Percentiles rank a stretch among this genome's conserved stretches.
Evolutionary conservation across 2,329 filamentous ascomycete species (phyloP).

Genomic region (Harringtonia lauricola): DNA sequence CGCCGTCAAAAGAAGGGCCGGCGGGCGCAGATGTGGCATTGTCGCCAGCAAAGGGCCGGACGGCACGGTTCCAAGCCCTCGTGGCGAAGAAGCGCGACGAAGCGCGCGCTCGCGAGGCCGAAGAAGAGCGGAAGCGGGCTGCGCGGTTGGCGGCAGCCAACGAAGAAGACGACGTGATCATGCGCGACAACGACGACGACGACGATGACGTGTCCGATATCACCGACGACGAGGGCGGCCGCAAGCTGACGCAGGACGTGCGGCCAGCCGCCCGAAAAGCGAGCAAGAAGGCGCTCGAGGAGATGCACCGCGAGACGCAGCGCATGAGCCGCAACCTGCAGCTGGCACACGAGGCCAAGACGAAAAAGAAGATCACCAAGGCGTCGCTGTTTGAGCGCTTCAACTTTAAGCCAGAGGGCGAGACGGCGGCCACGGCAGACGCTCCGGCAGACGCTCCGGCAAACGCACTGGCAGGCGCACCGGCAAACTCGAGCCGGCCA

Average conservation of each 20-base stretch:
- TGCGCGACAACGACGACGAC: slow-evolving; percentile 32
- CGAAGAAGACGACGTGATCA: slow-evolving; percentile 25
- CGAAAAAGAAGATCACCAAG: slow-evolving; percentile 83
- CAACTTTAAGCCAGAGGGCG: slow-evolving; percentile 49
- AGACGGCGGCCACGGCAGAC: slow-evolving; percentile 8
- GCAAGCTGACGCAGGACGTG: slow-evolving; percentile 51
- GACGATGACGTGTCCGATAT: slow-evolving; percentile 41
- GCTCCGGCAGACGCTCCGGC: slow-evolving; percentile 13
- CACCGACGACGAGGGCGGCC: slow-evolving; percentile 51
- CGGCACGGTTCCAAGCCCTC: slow-evolving; percentile 58
- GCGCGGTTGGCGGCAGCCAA: slow-evolving; percentile 28
- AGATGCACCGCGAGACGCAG: slow-evolving; percentile 93
- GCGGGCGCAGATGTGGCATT: slow-evolving; percentile 24
- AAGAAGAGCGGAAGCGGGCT: slow-evolving; percentile 36
- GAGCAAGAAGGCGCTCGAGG: slow-evolving; percentile 87
- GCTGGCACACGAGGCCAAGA: slow-evolving; percentile 78
- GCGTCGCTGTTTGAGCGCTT: slow-evolving; percentile 74
- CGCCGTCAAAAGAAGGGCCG: slow-evolving; percentile 28
- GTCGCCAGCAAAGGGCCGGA: slow-evolving; percentile 33
- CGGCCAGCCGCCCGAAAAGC: slow-evolving; percentile 53
- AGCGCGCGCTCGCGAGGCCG: slow-evolving; percentile 54
- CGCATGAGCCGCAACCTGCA: slow-evolving; percentile 84
- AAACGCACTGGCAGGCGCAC: slow-evolving; percentile 5
- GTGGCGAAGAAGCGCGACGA: slow-evolving; percentile 65
- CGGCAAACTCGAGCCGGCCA: slow-evolving; percentile 44